Evolutionary conservation across 164 flowering plant genomes (phyloP), one percentile per base, ranked within the genome.

Genomic region (Cinnamomum micranthum): DNA sequence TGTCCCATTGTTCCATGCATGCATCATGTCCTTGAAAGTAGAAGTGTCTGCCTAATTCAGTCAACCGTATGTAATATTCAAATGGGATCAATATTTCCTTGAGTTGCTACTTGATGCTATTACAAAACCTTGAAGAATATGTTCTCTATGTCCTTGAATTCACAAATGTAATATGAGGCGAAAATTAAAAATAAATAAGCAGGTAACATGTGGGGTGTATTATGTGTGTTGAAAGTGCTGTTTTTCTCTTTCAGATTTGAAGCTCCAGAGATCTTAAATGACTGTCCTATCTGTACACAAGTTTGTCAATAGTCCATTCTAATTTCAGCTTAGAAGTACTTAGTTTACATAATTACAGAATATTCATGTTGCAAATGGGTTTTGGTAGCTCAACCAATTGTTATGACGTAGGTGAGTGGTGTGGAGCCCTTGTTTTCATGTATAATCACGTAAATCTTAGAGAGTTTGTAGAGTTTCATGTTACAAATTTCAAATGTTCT

Each of bases 1-100:
- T 69, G 62, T 74, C 73, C 81, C 78, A 72, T 79, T 83, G 75
- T 79, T 81, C 80, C 75, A 77, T 87, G 82, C 80, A 78, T 84
- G 81, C 78, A 77, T 73, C 66, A 69, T 77, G 72, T 73, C 62
- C 78, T 82, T 77, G 86, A 81, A 79, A 41, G 71, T 67, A 84
- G 80, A 80, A 31, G 79, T 79, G 58, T 72, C 78, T 81, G 58
- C 77, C 70, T 79, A 74, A 79, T 55, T 77, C 77, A 74, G 77
- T 80, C 65, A 71, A 78, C 76, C 65, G 73, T 31, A 24, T 19
- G 14, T 75, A 65, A 73, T 79, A 65, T 72, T 3, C 72, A 15
- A 55, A 35, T 78, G 74, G 75, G 73, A 59, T 74, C 58, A 28
- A 25, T 59, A 73, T 74, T 65, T 62, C 64, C 33, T 64, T 50